Base-by-base conservation (phyloP, 2,329 filamentous ascomycete genomes). In the Arthrobotrys iridis region DNA sequence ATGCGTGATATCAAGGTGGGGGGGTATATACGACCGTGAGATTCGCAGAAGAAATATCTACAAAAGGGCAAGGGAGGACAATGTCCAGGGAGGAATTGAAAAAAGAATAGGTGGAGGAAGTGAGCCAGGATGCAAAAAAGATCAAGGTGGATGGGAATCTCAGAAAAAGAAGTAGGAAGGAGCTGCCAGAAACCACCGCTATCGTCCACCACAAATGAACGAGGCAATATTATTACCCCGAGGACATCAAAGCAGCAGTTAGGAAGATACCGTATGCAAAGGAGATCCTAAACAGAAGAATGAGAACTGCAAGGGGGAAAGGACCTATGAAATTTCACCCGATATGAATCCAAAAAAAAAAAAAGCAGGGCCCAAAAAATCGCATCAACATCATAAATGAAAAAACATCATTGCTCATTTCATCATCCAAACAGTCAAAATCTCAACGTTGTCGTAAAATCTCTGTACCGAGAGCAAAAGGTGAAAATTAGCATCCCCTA, bases 381-480 rank as follows among this genome's bases (percentile, higher is more conserved):
- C n/a, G 50, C 52, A 35, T 41, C 30, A 68, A 60, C 15, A 18
- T 60, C 30, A 37, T 68, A 24, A 33, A 41, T 18, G 33, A 28
- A 58, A 45, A 43, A 55, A 26, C 10, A 33, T 35, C 55, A 26
- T 58, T 43, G 43, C 33, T 68, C 43, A 20, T 70, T 70, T 35
- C 62, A 26, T 24, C 48, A 43, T 45, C 37, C 26, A 37, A 57
- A 8, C n/a, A 30, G 18, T 50, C 41, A 7, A 5, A 33, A 15
- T 2, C 46, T 77, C 59, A 78, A 58, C 77, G 77, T 58, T 78
- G 77, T 58, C 76, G 71, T 65, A 78, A 41, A 33, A 78, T 78
- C 76, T 78, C 77, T 78, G 40, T 15, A 45, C n/a, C 6, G 24
- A 50, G n/a, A 18, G 11, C 8, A 35, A 40, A 20, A 46, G n/a